These are phyloP conservation scores for Tephrocybe sp. DNA, from an alignment of 768 basidiomycete species.

Conservation along the genomic window DNA sequence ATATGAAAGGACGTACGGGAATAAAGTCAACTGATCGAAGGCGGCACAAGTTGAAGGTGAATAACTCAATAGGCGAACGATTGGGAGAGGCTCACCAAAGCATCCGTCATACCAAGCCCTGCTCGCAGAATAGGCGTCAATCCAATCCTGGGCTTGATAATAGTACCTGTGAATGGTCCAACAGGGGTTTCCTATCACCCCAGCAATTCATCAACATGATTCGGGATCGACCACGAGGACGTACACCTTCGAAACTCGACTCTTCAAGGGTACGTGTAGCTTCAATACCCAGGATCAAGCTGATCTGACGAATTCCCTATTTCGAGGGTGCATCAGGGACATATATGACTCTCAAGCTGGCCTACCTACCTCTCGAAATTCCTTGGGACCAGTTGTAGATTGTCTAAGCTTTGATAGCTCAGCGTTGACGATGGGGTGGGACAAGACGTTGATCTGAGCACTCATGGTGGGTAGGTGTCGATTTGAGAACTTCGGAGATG, in stretches of 20 bases:
- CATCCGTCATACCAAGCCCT: constrained; percentile 92
- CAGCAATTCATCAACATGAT: background rate
- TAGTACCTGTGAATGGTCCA: constrained; percentile 72
- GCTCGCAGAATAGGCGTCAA: constrained; percentile 91
- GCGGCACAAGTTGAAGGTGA: no score
- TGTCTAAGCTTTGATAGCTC: constrained; percentile 72
- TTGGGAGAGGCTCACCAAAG: constrained; percentile 43
- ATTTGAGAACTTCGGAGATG: background rate
- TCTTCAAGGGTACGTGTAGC: constrained; percentile 71
- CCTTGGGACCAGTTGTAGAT: constrained; percentile 59
- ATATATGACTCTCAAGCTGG: background rate
- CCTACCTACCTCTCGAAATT: constrained; percentile 69
- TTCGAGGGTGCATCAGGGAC: background rate
- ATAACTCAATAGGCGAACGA: background rate
- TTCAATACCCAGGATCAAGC: constrained; percentile 80
- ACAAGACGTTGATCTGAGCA: constrained; percentile 46
- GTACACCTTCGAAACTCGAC: constrained; percentile 62
- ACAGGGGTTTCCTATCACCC: constrained; percentile 72
- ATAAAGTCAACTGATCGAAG: constrained; percentile 56
- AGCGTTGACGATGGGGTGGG: constrained; percentile 74
- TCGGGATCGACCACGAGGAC: constrained; percentile 23
- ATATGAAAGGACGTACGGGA: constrained; percentile 59
- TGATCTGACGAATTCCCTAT: constrained; percentile 75
- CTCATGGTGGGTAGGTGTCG: constrained; percentile 21
- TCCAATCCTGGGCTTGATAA: constrained; percentile 76